These are phyloP conservation scores for Botrytis galanthina DNA, from an alignment of 2,329 filamentous ascomycete species.

Conservation along the genomic window DNA sequence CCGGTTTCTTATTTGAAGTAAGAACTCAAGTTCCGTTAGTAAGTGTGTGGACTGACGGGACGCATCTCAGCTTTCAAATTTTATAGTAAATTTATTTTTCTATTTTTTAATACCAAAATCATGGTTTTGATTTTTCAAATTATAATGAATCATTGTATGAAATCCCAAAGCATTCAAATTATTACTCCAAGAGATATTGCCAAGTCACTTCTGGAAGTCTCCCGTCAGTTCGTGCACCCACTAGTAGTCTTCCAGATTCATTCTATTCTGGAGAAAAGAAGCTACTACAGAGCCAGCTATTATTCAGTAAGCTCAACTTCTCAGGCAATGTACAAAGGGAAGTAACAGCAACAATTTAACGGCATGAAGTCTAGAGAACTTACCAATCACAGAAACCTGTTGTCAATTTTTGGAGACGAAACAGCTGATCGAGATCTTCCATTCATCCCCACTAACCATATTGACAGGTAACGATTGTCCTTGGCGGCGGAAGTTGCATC, in stretches of 20 bases:
- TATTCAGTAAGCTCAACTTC: not conserved
- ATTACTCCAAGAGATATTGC: not conserved
- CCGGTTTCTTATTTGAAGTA: not conserved
- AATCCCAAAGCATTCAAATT: not conserved
- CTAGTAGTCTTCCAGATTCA: not conserved
- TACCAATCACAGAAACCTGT: not conserved
- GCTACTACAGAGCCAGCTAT: not conserved
- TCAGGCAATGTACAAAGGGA: not conserved
- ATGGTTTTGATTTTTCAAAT: not conserved
- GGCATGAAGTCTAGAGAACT: not conserved
- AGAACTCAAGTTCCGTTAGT: not conserved
- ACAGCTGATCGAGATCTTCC: not conserved
- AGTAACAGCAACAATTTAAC: not conserved
- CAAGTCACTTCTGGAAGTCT: not conserved
- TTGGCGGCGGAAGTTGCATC: not conserved
- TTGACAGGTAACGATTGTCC: not conserved
- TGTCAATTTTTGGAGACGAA: not conserved
- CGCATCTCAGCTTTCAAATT: not conserved
- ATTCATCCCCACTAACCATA: not conserved
- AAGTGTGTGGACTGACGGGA: not conserved
- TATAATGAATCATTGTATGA: not conserved
- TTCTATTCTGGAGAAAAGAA: not conserved
- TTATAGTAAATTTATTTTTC: not conserved
- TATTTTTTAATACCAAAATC: not conserved
- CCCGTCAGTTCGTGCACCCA: not conserved